phyloP scores from a whole-genome alignment of 2,329 filamentous ascomycete species.

The Dothidotthia symphoricarpi region DNA sequence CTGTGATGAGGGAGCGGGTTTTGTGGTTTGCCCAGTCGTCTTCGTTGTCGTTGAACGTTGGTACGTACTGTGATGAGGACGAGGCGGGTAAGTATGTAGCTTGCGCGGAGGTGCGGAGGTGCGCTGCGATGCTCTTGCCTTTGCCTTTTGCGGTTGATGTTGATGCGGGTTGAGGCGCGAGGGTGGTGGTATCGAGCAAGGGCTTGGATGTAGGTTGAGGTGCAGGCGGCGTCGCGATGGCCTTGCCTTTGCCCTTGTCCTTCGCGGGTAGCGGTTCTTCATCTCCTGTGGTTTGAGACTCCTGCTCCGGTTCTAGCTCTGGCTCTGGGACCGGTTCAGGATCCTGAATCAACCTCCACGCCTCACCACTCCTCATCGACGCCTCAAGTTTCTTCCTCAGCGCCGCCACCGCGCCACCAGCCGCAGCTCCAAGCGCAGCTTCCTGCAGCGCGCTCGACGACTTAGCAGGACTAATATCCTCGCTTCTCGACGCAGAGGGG shows the following conservation, averaged over 20 bases:
- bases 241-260: too few relatives aligned
- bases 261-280: too few relatives aligned
- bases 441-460: slow-evolving; percentile 28
- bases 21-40: slow-evolving; percentile 31
- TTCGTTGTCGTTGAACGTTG: slow-evolving; percentile 33
- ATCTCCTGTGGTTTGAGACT: too few relatives aligned
- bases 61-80: slow-evolving; percentile 17
- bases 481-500: slow-evolving; percentile 5
- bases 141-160: slow-evolving; percentile 11
- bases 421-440: slow-evolving; percentile 28
- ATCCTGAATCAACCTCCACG: too few relatives aligned
- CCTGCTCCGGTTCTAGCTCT: too few relatives aligned
- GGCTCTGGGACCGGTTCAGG: too few relatives aligned
- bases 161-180: too few relatives aligned
- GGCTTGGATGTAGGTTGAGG: slow-evolving; percentile 6
- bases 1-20: slow-evolving; percentile 24
- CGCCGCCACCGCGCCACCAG: slow-evolving; percentile 26
- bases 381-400: too few relatives aligned
- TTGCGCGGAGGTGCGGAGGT: slow-evolving; percentile 2
- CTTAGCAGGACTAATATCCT: slow-evolving; percentile 17
- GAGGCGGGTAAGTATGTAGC: slow-evolving; percentile 6
- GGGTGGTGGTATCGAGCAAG: too few relatives aligned
- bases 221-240: neutral
- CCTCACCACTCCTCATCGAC: too few relatives aligned
- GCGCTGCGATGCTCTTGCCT: slow-evolving; percentile 21